Percentiles rank a stretch among this genome's conserved stretches.
Conservation (phyloP, 176 grass and related monocot genomes). For the Carex scoparia region DNA sequence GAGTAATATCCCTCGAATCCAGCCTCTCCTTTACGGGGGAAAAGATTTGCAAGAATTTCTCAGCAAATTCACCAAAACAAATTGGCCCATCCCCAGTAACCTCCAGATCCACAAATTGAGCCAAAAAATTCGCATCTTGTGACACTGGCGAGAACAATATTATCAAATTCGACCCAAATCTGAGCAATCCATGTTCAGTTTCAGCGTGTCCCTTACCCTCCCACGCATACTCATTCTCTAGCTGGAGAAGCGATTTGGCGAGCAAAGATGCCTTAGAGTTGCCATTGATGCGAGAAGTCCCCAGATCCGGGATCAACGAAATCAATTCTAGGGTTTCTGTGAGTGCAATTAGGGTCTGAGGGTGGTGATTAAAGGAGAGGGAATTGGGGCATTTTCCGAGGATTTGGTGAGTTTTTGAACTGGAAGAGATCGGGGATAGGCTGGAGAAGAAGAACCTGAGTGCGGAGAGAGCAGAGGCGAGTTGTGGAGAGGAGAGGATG, state of each 20-base stretch:
- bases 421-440: constrained; percentile 33
- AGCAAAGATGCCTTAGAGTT: constrained; percentile 20
- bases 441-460: constrained; percentile 41
- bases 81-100: background rate
- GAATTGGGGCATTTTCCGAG: constrained; percentile 37
- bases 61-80: constrained; percentile 15
- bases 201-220: constrained; percentile 4
- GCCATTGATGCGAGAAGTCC: background rate
- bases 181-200: constrained; percentile 4
- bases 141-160: constrained; percentile 25
- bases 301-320: background rate
- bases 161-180: constrained; percentile 30
- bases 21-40: constrained; percentile 34
- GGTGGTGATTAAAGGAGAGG: constrained; percentile 30
- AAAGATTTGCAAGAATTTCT: constrained; percentile 25
- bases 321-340: constrained; percentile 14
- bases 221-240: constrained; percentile 37
- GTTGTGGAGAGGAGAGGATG: constrained; percentile 20
- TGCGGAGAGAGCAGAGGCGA: constrained; percentile 37
- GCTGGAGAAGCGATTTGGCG: constrained; percentile 27
- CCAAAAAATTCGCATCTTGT: constrained; percentile 3
- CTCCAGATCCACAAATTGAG: constrained; percentile 18
- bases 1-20: constrained; percentile 22
- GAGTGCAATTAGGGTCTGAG: constrained; percentile 22
- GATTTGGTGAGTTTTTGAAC: constrained; percentile 31